Evolutionary conservation across 73 alveolate species (phyloP), one percentile per base, ranked within the genome.

Genomic region (Blepharisma stoltei): DNA sequence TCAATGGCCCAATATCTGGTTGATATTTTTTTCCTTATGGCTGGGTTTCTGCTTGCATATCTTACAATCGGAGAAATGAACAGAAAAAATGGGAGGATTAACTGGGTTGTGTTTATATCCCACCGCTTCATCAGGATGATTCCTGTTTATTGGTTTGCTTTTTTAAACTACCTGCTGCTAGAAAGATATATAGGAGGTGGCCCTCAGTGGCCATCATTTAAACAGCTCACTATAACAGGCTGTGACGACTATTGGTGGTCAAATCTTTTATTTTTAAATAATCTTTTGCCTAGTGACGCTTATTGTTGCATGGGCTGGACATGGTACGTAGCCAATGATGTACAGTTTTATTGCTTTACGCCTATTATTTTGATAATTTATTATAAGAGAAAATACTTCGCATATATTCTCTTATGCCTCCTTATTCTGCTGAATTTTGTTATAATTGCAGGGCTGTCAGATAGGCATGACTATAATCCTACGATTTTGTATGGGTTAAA

Each of bases 51-150:
- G 14, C 14, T 60, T 4, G 73, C 73, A 14, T 60, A 18, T 60
- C 14, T 25, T 14, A 60, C 73, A 18, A 9, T 60, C 0, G 37
- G 46, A 9, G 73, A n/a, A 60, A 60, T 60, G 46, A 60, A 60
- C 2, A n/a, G 23, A 60, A 60, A 25, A n/a, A 60, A 55, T 7
- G 88, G 88, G 23, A 21, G 50, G 14, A 52, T 55, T 6, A 53
- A 20, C 54, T 81, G 55, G 45, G 53, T 41, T 7, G 37, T 71
- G 60, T 21, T 20, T 11, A 38, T 8, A 14, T 48, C 73, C 70
- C 83, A 81, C 32, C 67, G 88, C 48, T 54, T 70, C 78, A 69
- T 52, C 83, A 70, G 88, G 55, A 66, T 81, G n/a, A 25, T 69
- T 73, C 79, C 60, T 9, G 48, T 67, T 25, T 60, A 41, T 7